Percentiles rank a stretch among this genome's conserved stretches.
These are phyloP conservation scores for Ailanthus altissimus DNA, from an alignment of 345 rosid genomes.

Conservation along the genomic window DNA sequence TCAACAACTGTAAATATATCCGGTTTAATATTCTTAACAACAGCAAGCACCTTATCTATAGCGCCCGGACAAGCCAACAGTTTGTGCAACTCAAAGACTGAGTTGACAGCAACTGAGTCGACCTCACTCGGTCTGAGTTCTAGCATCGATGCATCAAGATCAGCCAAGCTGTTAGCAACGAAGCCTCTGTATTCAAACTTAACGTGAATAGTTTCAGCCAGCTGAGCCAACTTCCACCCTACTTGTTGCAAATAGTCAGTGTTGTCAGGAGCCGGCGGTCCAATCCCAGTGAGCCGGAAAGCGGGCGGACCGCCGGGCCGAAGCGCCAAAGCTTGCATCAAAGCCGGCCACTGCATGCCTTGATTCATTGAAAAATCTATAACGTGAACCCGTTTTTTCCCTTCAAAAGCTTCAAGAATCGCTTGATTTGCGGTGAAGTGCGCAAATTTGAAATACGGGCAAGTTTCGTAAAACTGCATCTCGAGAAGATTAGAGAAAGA, in stretches of 20 bases:
- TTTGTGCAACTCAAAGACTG: conserved; percentile 77
- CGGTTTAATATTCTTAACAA: conserved; percentile 65
- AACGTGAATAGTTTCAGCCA: conserved; percentile 66
- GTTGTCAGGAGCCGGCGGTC: conserved; percentile 68
- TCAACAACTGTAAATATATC: conserved; percentile 75
- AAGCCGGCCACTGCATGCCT: conserved; percentile 88
- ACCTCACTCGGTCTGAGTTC: conserved; percentile 54
- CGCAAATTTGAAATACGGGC: conserved; percentile 86
- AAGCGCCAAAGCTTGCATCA: conserved; percentile 78
- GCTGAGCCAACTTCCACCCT: conserved; percentile 72
- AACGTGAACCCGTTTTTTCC: conserved; percentile 61
- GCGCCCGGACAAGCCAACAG: conserved; percentile 64
- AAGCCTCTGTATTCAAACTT: conserved; percentile 80
- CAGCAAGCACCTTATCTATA: conserved; percentile 57
- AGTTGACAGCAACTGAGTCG: conserved; percentile 81
- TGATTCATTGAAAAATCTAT: conserved; percentile 73
- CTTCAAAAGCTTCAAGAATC: conserved; percentile 73
- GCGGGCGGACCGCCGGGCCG: conserved; percentile 77
- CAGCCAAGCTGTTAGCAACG: conserved; percentile 73
- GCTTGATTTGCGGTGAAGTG: conserved; percentile 89
- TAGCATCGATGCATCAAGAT: conserved; percentile 75
- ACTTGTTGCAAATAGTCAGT: conserved; percentile 67
- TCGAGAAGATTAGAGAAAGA: conserved; percentile 59
- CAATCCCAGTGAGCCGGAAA: conserved; percentile 78
- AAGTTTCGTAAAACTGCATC: conserved; percentile 83